Evolutionary conservation across 192 early-diverging fungal species (phyloP).

Genomic region (Chytriomyces confervae): DNA sequence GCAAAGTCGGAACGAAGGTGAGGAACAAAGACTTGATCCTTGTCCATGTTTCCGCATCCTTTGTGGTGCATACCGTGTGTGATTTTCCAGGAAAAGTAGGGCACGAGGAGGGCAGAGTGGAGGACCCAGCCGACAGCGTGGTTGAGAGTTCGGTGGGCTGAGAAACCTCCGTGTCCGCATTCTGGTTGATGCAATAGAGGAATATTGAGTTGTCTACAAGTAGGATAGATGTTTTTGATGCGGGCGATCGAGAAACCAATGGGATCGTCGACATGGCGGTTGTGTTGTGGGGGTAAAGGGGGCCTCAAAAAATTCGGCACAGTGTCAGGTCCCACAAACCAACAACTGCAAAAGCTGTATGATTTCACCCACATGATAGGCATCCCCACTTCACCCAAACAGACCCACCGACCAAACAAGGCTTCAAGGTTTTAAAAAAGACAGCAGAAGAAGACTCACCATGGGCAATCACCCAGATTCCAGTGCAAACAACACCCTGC

Average conservation of each 20-base stretch:
- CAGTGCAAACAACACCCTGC: slow-evolving; percentile 85
- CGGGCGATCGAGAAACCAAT: neutral
- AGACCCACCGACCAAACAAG: no score
- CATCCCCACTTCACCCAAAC: neutral
- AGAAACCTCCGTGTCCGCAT: slow-evolving; percentile 93
- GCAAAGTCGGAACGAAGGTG: slow-evolving; percentile 65
- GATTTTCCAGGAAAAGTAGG: slow-evolving; percentile 91
- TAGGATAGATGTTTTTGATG: neutral
- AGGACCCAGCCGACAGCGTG: slow-evolving; percentile 87
- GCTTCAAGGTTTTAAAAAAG: neutral
- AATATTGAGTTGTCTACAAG: neutral
- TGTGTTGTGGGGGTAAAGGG: no score
- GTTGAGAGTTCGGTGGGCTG: slow-evolving; percentile 83
- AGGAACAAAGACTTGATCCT: slow-evolving; percentile 96
- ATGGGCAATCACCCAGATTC: slow-evolving; percentile 79
- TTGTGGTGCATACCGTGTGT: slow-evolving; percentile 92
- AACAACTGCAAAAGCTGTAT: neutral
- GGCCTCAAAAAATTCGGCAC: no score
- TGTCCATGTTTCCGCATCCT: slow-evolving; percentile 83
- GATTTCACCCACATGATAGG: neutral
- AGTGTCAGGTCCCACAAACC: neutral
- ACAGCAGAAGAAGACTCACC: slow-evolving; percentile 26
- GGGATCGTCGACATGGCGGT: no score
- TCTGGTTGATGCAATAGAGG: slow-evolving; percentile 56
- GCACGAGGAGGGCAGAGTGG: slow-evolving; percentile 89